Evolutionary conservation across 495 filamentous ascomycete species (phyloP), one percentile per base, ranked within the genome.

Genomic region (Trichoderma parareesei): DNA sequence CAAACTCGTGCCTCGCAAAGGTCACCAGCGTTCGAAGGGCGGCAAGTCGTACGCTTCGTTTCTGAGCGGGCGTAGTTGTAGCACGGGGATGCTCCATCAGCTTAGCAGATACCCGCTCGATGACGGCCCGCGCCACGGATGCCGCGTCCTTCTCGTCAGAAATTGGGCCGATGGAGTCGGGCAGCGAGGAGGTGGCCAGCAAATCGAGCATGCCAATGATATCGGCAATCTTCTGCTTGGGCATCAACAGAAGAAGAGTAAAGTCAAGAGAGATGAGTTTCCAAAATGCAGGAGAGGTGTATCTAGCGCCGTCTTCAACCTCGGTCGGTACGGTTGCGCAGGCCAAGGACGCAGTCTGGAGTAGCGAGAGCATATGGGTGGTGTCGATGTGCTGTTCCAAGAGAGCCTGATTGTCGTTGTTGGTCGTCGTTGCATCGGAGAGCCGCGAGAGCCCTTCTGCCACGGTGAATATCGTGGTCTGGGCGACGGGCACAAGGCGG

Each of bases 201-300:
- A 80, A 67, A 13, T 69, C 67, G 38, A 82, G 64, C 62, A 75
- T 75, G 7, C 68, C 71, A 10, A 77, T 61, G 66, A 77, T 80
- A 43, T 80, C 77, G 6, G 69, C 66, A n/a, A 77, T 71, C 1
- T 77, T 75, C 44, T 80, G 78, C 57, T 78, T 81, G 16, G 75
- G 74, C 16, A 72, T 76, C 3, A 82, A 72, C 63, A 79, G 73
- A 49, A 76, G 62, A 57, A 79, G 70, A 18, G 80, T 72, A 61
- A 81, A 80, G n/a, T 81, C 74, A 5, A 78, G 69, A n/a, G 79
- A 75, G 14, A 82, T 75, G 33, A 70, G 70, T 61, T 70, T 71
- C 79, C 79, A 82, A 62, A 81, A 80, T 41, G 74, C 71, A 38
- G 41, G n/a, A 20, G 62, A 27, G 38, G 37, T 33, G 49, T 35